Evolutionary conservation across 2,329 filamentous ascomycete species (phyloP), one percentile per base, ranked within the genome.

Genomic region (Fusarium pseudocircinatum): DNA sequence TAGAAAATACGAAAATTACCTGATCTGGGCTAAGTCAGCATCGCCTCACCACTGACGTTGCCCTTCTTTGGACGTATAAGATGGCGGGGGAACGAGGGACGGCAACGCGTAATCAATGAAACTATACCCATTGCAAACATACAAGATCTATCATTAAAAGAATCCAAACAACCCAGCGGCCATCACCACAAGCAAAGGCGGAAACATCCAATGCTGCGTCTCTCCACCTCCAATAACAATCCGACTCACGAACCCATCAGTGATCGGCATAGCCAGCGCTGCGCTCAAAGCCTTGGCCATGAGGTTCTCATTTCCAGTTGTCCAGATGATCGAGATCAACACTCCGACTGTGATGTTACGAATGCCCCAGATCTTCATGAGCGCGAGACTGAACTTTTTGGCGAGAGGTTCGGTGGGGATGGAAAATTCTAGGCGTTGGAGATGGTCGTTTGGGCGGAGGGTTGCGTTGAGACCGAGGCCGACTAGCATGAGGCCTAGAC

Each of bases 121-220:
- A 13, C 22, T n/a, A 15, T 15, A n/a, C 6, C 20, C 32, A 9
- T 18, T 9, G 34, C 15, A 36, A 36, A 4, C 3, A 37, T 20
- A 11, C 16, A 37, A 37, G 9, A 20, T 20, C 9, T 11, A 18
- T 18, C 16, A 37, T 37, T 16, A 37, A 37, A 37, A 37, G 4
- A n/a, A 69, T 5, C 65, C 65, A 22, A 64, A 60, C 6, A 70
- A 14, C 1, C 60, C 52, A 44, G 52, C 66, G 14, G 18, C 44
- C 37, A 70, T 37, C 3, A 65, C 32, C 13, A 24, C 26, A 7
- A 70, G 39, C 14, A 70, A 4, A 22, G 67, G 67, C 1, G 67
- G 67, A 24, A 70, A 59, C 7, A 65, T n/a, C 67, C 67, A 70
- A 18, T 70, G 67, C 24, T 65, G 67, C 2, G 60, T 28, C 40